phyloP scores from a whole-genome alignment of 2,329 filamentous ascomycete species.

The Fusarium cyanostomum region DNA sequence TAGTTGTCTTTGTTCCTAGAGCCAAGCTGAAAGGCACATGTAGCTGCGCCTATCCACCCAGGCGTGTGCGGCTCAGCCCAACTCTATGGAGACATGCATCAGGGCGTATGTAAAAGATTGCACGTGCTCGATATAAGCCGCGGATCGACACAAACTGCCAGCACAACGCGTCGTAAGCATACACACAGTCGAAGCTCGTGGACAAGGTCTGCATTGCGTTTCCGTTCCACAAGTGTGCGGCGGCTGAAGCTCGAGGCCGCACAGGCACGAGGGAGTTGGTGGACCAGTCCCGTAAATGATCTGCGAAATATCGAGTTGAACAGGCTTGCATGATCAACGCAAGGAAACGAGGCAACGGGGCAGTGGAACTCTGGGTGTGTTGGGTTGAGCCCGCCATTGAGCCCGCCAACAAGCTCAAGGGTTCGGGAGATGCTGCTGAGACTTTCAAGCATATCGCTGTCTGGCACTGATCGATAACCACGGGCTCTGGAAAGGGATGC shows the following conservation, averaged over 20 bases:
- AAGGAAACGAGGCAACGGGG: conserved; percentile 36
- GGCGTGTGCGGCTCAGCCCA: neutral
- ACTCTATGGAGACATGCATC: conserved; percentile 7
- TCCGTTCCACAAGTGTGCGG: conserved; percentile 21
- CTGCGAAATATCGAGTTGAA: conserved; percentile 37
- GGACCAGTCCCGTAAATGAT: conserved; percentile 34
- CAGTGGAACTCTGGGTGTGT: conserved; percentile 18
- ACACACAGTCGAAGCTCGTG: neutral
- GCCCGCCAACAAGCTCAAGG: conserved; percentile 5
- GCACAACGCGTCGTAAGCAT: conserved; percentile 21
- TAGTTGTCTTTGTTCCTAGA: neutral
- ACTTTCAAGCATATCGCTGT: neutral
- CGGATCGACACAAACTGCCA: conserved; percentile 32
- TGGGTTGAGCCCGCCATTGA: neutral
- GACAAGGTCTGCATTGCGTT: conserved; percentile 9
- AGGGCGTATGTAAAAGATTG: neutral
- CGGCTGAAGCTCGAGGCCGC: conserved; percentile 5
- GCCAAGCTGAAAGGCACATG: neutral
- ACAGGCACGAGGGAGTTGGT: conserved; percentile 25
- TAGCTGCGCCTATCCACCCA: neutral
- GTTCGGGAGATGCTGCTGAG: neutral
- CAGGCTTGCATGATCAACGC: conserved; percentile 41
- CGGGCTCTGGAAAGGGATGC: neutral
- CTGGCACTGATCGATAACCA: neutral
- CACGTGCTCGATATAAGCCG: conserved; percentile 23